Evolutionary conservation across 768 basidiomycete species (phyloP).

Genomic region (Pisolithus orientalis): DNA sequence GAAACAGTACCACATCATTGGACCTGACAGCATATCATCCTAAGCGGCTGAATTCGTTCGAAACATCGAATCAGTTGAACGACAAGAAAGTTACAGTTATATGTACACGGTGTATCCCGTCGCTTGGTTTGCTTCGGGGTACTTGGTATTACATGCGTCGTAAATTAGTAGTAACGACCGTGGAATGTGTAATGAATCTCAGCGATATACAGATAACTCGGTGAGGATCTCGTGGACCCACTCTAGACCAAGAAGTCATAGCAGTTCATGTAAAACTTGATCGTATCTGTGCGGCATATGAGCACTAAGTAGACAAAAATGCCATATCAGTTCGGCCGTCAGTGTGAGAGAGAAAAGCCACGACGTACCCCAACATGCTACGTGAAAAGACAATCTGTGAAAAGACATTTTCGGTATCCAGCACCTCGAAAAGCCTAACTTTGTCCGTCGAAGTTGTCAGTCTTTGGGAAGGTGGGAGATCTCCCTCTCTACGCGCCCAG

Average conservation of each 20-base stretch:
- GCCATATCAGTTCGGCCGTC: not conserved
- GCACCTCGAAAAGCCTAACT: conserved; percentile 69
- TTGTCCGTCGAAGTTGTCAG: conserved; percentile 29
- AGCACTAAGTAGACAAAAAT: conserved; percentile 34
- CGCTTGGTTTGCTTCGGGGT: no score
- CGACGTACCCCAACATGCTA: conserved; percentile 71
- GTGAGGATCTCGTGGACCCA: not conserved
- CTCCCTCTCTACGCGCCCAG: conserved; percentile 72
- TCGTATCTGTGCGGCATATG: conserved; percentile 83
- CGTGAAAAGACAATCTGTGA: conserved; percentile 74
- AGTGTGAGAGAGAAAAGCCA: not conserved
- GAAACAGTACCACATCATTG: no score
- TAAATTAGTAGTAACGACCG: not conserved
- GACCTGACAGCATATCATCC: no score
- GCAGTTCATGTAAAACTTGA: conserved; percentile 60
- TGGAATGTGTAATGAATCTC: conserved; percentile 14
- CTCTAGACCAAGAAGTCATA: conserved; percentile 28
- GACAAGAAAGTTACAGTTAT: no score
- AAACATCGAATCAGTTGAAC: no score
- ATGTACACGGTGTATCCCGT: no score
- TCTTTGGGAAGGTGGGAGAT: conserved; percentile 49
- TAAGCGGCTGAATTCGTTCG: no score
- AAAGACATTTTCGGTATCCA: conserved; percentile 72
- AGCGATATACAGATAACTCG: not conserved
- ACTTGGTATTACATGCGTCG: not conserved